Conservation (phyloP, 179 eudicot species). For the Sideroxylon spinosum region DNA sequence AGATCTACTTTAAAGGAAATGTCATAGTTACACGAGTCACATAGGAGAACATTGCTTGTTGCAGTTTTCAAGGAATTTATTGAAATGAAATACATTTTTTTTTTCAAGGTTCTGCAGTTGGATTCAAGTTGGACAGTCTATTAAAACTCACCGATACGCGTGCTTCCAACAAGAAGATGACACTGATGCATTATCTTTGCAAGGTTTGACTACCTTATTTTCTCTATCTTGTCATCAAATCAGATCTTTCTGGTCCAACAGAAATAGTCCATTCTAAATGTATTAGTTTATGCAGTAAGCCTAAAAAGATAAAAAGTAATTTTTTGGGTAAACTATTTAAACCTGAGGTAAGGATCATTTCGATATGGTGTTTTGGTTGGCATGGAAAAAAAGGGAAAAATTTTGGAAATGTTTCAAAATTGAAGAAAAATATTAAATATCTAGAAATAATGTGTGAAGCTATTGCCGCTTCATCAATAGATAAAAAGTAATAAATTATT, state of each 20-base stretch:
- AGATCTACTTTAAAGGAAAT: not conserved
- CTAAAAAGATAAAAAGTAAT: not conserved
- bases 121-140: conserved; percentile 88
- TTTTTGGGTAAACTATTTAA: not conserved
- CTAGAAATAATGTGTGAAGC: no score
- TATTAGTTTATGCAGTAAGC: not conserved
- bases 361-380: no score
- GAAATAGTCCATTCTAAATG: conserved; percentile 3
- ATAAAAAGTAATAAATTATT: no score
- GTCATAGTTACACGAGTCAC: not conserved
- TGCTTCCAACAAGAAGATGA: conserved; percentile 75
- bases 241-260: conserved; percentile 5
- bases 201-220: conserved; percentile 42
- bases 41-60: not conserved
- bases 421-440: no score
- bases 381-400: no score
- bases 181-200: conserved; percentile 90
- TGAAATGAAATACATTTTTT: not conserved
- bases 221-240: conserved; percentile 4
- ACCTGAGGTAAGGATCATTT: no score
- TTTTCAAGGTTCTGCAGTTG: conserved; percentile 64
- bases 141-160: conserved; percentile 86
- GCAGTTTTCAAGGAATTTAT: not conserved
- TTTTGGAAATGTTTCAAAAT: no score
- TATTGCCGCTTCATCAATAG: no score